Percentiles rank a stretch among this genome's conserved stretches.
Evolutionary conservation across 331 rosid genomes (phyloP).

Genomic region (Rosa hybrid): DNA sequence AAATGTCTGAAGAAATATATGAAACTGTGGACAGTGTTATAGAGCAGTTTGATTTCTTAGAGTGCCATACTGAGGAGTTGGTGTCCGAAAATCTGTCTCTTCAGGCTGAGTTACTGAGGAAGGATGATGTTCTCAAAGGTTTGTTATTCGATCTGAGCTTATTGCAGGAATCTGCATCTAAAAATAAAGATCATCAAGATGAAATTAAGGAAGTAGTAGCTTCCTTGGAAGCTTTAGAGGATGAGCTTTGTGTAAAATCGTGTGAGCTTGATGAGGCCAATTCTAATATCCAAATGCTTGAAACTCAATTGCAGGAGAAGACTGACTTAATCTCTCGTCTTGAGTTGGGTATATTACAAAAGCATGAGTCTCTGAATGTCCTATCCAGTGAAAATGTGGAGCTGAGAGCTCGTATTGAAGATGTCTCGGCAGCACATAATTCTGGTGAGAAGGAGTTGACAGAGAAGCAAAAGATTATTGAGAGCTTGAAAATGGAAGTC

Average conservation of each 20-base stretch:
- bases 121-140: conserved; percentile 82
- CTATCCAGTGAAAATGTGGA: conserved; percentile 51
- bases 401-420: conserved; percentile 50
- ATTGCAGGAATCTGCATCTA: conserved; percentile 95
- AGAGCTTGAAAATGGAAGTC: conserved; percentile 71
- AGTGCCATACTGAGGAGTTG: conserved; percentile 46
- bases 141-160: conserved; percentile 83
- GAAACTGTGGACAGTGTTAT: conserved; percentile 37
- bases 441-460: conserved; percentile 58
- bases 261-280: conserved; percentile 58
- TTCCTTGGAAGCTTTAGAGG: conserved; percentile 60
- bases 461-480: conserved; percentile 52
- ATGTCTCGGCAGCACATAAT: conserved; percentile 42
- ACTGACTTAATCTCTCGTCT: conserved; percentile 47
- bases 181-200: conserved; percentile 73
- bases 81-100: conserved; percentile 42
- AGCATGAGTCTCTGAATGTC: conserved; percentile 34
- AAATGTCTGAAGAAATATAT: conserved; percentile 34
- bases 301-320: conserved; percentile 63
- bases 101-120: conserved; percentile 68
- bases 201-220: conserved; percentile 59
- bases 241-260: conserved; percentile 63
- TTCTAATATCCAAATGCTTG: conserved; percentile 53
- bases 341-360: conserved; percentile 58
- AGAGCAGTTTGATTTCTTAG: conserved; percentile 44